Evolutionary conservation across 768 basidiomycete genomes (phyloP).

Genomic region (Pleurotus salmoneostramineus): DNA sequence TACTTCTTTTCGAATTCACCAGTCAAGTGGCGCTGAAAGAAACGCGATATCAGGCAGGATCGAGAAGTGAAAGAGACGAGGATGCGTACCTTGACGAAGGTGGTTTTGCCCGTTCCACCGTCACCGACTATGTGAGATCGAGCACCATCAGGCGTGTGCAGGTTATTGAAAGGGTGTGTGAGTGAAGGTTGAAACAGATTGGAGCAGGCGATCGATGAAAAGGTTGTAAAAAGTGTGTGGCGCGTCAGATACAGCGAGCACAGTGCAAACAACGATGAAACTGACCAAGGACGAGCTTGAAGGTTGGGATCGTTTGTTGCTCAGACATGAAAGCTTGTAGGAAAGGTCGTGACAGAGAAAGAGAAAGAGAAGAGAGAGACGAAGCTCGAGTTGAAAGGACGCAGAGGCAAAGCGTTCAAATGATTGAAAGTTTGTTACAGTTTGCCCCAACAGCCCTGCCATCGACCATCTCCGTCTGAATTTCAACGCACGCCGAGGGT

Average conservation of each 20-base stretch:
- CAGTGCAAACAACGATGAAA: conserved; percentile 12
- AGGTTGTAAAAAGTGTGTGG: conserved; percentile 14
- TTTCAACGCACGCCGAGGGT: too few species aligned
- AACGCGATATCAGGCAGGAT: conserved; percentile 56
- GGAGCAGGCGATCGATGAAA: conserved; percentile 53
- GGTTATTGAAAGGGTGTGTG: conserved; percentile 13
- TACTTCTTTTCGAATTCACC: conserved; percentile 99
- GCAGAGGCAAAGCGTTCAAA: not conserved
- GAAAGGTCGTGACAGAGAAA: not conserved
- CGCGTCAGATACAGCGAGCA: conserved; percentile 22
- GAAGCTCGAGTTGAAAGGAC: not conserved
- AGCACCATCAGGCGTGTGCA: conserved; percentile 18
- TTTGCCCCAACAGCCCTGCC: conserved; percentile 2
- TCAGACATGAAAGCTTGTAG: conserved; percentile 16
- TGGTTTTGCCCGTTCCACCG: conserved; percentile 97
- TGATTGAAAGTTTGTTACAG: not conserved
- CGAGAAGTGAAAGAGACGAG: conserved; percentile 18
- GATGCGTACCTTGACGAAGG: conserved; percentile 86
- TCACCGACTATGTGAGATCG: conserved; percentile 69
- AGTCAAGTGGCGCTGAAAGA: conserved; percentile 86
- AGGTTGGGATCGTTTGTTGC: conserved; percentile 69
- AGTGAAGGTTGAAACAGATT: conserved; percentile 16
- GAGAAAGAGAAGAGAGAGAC: not conserved
- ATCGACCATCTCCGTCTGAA: too few species aligned
- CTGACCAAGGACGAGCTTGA: conserved; percentile 98